Evolutionary conservation across 2,329 filamentous ascomycete genomes (phyloP).

Genomic region (Aspergillus aculeatus): DNA sequence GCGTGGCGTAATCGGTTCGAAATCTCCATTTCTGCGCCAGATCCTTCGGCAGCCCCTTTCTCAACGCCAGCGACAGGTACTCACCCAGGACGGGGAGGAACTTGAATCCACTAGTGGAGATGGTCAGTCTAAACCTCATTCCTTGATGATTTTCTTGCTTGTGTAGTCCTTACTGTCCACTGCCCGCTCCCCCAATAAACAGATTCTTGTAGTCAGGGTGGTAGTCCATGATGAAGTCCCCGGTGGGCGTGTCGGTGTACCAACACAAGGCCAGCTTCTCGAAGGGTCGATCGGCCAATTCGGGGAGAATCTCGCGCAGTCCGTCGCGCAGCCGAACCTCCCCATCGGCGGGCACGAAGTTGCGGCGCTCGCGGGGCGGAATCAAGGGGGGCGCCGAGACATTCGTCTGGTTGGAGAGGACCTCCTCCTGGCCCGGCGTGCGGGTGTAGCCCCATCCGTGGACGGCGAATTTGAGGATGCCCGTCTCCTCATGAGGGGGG

Average conservation of each 20-base stretch:
- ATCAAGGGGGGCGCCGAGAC: constrained; percentile 23
- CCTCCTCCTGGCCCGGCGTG: neutral
- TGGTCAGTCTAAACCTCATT: neutral
- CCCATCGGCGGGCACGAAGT: constrained; percentile 51
- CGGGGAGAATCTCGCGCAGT: constrained; percentile 58
- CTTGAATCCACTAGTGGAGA: constrained; percentile 56
- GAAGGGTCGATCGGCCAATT: constrained; percentile 58
- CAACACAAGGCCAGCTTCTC: constrained; percentile 62
- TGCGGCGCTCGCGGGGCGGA: constrained; percentile 23
- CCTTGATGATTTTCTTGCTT: accelerated
- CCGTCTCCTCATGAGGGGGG: constrained; percentile 36
- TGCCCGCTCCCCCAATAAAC: constrained; percentile 31
- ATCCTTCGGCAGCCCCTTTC: constrained; percentile 44
- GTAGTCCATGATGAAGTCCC: constrained; percentile 67
- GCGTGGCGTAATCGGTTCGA: constrained; percentile 21
- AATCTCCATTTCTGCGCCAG: constrained; percentile 62
- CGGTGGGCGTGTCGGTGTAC: constrained; percentile 68
- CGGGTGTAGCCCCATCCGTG: constrained; percentile 64
- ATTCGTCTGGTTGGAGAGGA: constrained; percentile 2
- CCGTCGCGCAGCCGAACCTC: constrained; percentile 57
- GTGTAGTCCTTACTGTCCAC: constrained; percentile 27
- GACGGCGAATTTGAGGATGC: constrained; percentile 60
- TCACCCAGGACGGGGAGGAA: constrained; percentile 61
- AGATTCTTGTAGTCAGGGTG: constrained; percentile 55
- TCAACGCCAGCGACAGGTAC: constrained; percentile 58